A percentile compares a stretch with the other conserved stretches of the same genome.
Evolutionary conservation across 345 rosid genomes (phyloP).

Genomic region (Barbarea vulgaris): DNA sequence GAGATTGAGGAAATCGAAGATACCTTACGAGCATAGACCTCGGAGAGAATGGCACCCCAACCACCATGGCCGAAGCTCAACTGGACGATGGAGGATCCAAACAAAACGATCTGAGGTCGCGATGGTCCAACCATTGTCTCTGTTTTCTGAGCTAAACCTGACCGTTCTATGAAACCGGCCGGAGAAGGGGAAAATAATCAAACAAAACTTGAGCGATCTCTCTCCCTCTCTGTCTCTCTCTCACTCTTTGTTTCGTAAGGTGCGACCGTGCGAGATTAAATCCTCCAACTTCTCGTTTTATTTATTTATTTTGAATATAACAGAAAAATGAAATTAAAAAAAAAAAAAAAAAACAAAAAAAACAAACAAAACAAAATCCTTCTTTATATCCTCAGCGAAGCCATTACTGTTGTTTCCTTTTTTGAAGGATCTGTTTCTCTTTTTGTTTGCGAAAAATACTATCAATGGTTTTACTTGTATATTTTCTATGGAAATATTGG

Average conservation of each 20-base stretch:
- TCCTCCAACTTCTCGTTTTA: conserved; percentile 11
- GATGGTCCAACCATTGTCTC: conserved; percentile 74
- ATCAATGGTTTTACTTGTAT: neutral
- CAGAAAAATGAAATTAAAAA: neutral
- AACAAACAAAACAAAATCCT: conserved; percentile 20
- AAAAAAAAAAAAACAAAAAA: neutral
- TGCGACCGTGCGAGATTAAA: conserved; percentile 31
- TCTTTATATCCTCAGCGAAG: neutral
- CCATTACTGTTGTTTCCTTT: conserved; percentile 22
- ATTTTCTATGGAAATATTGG: too few relatives aligned
- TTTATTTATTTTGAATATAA: neutral
- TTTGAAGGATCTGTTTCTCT: conserved; percentile 14
- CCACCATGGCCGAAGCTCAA: conserved; percentile 89
- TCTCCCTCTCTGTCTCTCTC: conserved; percentile 1
- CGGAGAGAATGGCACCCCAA: conserved; percentile 92
- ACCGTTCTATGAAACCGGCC: conserved; percentile 14
- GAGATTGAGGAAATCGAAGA: neutral
- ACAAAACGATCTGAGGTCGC: conserved; percentile 91
- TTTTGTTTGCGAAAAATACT: neutral
- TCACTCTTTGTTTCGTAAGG: conserved; percentile 1
- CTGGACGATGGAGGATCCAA: conserved; percentile 97
- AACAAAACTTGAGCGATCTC: conserved; percentile 34
- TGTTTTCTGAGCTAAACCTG: conserved; percentile 12
- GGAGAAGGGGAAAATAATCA: conserved; percentile 5
- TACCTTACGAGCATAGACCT: conserved; percentile 92